phyloP scores from a whole-genome alignment of 2,329 filamentous ascomycete genomes.

The Trematosphaeria pertusa region DNA sequence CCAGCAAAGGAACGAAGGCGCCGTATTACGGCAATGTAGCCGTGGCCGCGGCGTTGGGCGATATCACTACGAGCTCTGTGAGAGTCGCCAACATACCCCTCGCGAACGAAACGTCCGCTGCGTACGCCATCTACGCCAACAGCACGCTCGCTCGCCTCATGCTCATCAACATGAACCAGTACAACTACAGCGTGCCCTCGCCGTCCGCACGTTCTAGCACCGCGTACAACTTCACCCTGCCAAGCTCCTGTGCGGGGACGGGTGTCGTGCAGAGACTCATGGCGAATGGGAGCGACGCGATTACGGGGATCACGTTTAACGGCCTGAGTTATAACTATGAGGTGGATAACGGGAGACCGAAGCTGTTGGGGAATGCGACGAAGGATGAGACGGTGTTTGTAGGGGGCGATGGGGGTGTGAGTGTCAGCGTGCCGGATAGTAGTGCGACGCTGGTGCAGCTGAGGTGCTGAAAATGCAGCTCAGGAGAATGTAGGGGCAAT shows the following conservation, averaged over 20 bases:
- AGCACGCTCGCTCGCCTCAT: constrained; percentile 56
- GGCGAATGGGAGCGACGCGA: constrained; percentile 70
- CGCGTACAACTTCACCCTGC: constrained; percentile 54
- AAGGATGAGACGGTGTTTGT: constrained; percentile 16
- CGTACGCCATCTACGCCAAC: constrained; percentile 63
- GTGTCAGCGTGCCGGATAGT: constrained; percentile 13
- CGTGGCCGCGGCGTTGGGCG: constrained; percentile 63
- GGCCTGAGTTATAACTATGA: constrained; percentile 69
- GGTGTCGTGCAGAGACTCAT: constrained; percentile 57
- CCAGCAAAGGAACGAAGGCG: constrained; percentile 64
- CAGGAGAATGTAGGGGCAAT: too few relatives aligned
- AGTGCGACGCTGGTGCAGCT: constrained; percentile 19
- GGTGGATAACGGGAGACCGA: constrained; percentile 61
- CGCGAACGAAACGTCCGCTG: constrained; percentile 52
- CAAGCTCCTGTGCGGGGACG: constrained; percentile 26
- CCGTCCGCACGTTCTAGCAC: constrained; percentile 38
- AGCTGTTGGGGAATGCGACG: constrained; percentile 63
- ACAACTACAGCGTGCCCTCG: constrained; percentile 62
- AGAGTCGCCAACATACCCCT: constrained; percentile 59
- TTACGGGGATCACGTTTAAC: constrained; percentile 67
- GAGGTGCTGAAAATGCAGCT: constrained; percentile 17
- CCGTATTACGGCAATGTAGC: constrained; percentile 70
- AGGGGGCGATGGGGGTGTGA: constrained; percentile 12
- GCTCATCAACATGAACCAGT: constrained; percentile 65
- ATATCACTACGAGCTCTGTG: constrained; percentile 46